Percentiles rank a stretch among this genome's conserved stretches.
phyloP scores from a whole-genome alignment of 345 rosid genomes.

The Litchi chinensis region DNA sequence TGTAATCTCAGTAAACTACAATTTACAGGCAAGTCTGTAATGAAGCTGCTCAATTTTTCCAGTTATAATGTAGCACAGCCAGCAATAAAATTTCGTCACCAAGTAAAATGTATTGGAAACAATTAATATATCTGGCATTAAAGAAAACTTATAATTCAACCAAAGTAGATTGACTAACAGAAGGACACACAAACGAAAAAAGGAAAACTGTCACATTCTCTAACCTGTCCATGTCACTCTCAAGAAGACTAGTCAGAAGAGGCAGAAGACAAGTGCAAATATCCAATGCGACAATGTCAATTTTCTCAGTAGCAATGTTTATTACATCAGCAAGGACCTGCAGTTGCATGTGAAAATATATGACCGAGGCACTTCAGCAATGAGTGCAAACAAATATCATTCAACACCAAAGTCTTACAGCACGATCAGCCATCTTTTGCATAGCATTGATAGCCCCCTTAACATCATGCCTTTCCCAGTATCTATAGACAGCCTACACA shows the following conservation, averaged over 20 bases:
- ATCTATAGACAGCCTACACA: conserved; percentile 77
- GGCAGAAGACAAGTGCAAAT: conserved; percentile 87
- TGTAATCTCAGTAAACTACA: not conserved
- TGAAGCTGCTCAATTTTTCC: not conserved
- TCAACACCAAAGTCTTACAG: conserved; percentile 50
- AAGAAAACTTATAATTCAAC: not conserved
- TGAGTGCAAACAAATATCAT: not conserved
- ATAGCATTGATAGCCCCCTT: conserved; percentile 72
- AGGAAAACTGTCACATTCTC: conserved; percentile 11
- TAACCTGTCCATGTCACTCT: conserved; percentile 89
- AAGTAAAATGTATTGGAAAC: not conserved
- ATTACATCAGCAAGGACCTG: conserved; percentile 92
- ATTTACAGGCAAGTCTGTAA: not conserved
- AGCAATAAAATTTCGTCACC: not conserved
- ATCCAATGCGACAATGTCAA: conserved; percentile 76
- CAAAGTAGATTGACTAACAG: not conserved
- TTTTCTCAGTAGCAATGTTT: conserved; percentile 60
- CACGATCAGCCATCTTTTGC: conserved; percentile 95
- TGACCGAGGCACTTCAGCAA: not conserved
- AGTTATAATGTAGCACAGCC: not conserved
- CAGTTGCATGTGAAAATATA: conserved; percentile 22
- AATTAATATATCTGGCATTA: not conserved
- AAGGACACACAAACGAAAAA: not conserved
- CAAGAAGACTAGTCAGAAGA: conserved; percentile 71
- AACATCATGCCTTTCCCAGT: conserved; percentile 86